Base-by-base conservation (phyloP, 2,329 filamentous ascomycete species). In the Curvularia hawaiiensis region DNA sequence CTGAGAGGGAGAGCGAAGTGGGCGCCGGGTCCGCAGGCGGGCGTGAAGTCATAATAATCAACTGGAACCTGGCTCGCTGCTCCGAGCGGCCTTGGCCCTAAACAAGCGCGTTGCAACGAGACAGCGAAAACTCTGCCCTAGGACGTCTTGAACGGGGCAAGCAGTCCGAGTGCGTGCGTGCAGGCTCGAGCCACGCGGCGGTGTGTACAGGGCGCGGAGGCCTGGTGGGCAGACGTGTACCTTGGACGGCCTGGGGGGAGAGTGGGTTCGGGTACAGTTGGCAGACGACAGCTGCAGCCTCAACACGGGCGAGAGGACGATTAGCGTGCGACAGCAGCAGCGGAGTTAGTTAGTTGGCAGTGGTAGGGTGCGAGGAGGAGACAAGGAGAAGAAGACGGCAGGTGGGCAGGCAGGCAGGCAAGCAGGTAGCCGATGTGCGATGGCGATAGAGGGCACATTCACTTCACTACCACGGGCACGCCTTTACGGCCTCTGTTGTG, bases 11-110 rank as follows among this genome's bases (percentile, higher is more conserved):
- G 43, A 56, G 52, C 55, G 63, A 65, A 53, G 50, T 54, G 51
- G 55, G 58, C 52, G 59, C 66, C 60, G 58, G 61, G 64, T 62
- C 59, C 61, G 63, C 58, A 61, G 61, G 54, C 56, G 64, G 65
- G 63, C 67, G 67, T 69, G 67, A 69, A 69, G 70, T 72, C 72
- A 73, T 75, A 66, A 66, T 70, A 72, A 75, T 70, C 64, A 62
- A 61, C 45, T 58, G 56, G 61, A 59, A 66, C 59, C 67, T 69
- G 66, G 63, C 61, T 69, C 54, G 67, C 65, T 66, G 59, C 59
- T 64, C 63, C 63, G 60, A 60, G 63, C 66, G 65, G 69, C 70
- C 64, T 72, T 70, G 66, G 66, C 68, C 70, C 64, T 61, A 67
- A 68, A 66, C 59, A 70, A 69, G 66, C 70, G 66, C 64, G 60